phyloP scores from a whole-genome alignment of 106 monocot genomes.

The Agapanthus africanus region DNA sequence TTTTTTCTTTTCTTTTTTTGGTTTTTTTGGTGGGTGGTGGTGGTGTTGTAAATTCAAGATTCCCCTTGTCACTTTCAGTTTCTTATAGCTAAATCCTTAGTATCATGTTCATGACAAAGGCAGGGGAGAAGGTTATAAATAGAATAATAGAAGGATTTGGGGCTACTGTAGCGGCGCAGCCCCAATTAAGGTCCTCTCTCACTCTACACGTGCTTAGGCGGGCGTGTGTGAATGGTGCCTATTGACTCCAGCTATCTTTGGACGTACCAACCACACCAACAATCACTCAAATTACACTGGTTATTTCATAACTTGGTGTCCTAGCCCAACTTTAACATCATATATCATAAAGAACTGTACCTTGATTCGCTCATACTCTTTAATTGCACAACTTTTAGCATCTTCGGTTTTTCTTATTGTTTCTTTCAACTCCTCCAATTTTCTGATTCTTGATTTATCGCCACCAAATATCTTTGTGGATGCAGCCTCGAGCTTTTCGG shows the following conservation, averaged over 20 bases:
- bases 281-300: neutral
- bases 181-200: too few relatives aligned
- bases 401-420: constrained; percentile 70
- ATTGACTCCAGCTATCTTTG: too few relatives aligned
- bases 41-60: too few relatives aligned
- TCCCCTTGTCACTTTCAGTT: too few relatives aligned
- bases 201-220: neutral
- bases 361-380: constrained; percentile 89
- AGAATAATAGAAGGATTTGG: too few relatives aligned
- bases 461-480: constrained; percentile 58
- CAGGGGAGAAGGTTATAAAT: too few relatives aligned
- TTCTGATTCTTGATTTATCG: constrained; percentile 54
- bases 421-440: constrained; percentile 74
- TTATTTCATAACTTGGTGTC: neutral
- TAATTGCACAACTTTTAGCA: constrained; percentile 63
- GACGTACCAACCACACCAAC: neutral
- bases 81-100: too few relatives aligned
- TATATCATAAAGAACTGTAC: constrained; percentile 21
- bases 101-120: too few relatives aligned
- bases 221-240: too few relatives aligned
- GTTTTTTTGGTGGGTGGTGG: too few relatives aligned
- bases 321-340: neutral
- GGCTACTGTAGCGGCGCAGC: too few relatives aligned
- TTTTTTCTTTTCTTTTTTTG: too few relatives aligned
- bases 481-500: constrained; percentile 74